These are phyloP conservation scores for Hortiboletus rubellus DNA, from an alignment of 1,284 basidiomycete genomes.

Conservation along the genomic window DNA sequence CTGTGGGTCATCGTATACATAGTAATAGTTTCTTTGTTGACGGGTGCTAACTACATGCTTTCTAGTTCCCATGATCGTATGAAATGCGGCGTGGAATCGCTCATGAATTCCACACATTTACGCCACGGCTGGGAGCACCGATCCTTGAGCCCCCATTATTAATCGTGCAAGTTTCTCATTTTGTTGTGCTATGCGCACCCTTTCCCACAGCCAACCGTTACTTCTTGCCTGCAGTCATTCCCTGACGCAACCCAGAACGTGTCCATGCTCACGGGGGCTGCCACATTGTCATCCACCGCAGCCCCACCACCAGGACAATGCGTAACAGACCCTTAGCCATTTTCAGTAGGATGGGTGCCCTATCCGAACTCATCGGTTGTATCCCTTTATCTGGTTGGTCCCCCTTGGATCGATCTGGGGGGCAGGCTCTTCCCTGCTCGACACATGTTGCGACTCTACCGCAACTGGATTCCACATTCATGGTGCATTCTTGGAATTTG, in stretches of 20 bases:
- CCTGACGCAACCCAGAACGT: neutral
- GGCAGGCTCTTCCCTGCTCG: neutral
- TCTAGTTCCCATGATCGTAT: neutral
- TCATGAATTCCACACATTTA: neutral
- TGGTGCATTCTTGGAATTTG: neutral
- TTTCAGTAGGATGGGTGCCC: neutral
- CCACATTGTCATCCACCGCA: neutral
- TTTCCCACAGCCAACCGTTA: neutral
- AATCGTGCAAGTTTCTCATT: neutral
- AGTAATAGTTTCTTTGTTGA: neutral
- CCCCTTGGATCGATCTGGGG: neutral
- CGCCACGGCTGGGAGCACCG: neutral
- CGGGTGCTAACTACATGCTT: neutral
- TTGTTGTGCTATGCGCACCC: neutral
- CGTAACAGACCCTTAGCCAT: neutral
- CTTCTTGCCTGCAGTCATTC: neutral
- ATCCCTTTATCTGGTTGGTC: neutral
- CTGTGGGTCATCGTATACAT: neutral
- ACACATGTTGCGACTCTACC: neutral
- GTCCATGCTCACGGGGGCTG: neutral
- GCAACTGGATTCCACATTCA: neutral
- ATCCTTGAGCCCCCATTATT: slow-evolving; percentile 2
- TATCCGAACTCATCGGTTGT: too few relatives aligned
- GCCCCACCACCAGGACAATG: neutral
- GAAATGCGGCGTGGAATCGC: neutral